Conservation (phyloP, 768 basidiomycete genomes). For the Naganishia randhawae region DNA sequence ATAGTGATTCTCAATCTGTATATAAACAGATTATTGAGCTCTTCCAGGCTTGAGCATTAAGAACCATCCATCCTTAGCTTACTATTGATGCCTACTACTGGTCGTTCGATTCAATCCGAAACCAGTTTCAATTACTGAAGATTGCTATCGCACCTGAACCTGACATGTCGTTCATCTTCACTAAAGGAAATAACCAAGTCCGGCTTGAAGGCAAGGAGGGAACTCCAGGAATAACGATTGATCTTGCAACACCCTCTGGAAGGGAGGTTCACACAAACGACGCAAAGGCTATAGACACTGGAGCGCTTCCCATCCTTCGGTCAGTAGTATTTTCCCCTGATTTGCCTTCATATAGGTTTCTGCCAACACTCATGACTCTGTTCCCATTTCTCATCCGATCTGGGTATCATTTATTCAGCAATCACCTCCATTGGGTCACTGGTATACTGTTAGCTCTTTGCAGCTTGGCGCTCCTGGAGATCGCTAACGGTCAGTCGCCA, state of each 20-base stretch:
- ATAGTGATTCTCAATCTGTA: no score
- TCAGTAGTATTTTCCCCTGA: background rate
- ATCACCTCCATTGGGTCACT: slow-evolving; percentile 3
- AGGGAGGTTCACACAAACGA: background rate
- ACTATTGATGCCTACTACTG: no score
- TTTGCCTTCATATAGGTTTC: background rate
- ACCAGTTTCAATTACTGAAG: background rate
- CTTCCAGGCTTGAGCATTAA: no score
- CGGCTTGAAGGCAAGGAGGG: background rate
- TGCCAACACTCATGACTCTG: background rate
- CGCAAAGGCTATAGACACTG: background rate
- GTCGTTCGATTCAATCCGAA: no score
- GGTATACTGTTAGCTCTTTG: slow-evolving; percentile 1
- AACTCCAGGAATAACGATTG: background rate
- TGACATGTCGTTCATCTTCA: background rate
- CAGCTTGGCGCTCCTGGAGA: background rate
- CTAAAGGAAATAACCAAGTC: background rate
- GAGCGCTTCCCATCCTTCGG: background rate
- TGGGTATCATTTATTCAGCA: background rate
- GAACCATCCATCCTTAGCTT: no score
- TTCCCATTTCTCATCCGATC: background rate
- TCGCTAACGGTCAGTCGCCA: background rate
- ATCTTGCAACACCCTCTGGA: background rate
- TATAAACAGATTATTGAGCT: background rate
- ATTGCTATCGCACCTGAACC: background rate